These are phyloP conservation scores for Plasmopara muralis DNA, from an alignment of 352 stramenopile genomes.

Conservation along the genomic window DNA sequence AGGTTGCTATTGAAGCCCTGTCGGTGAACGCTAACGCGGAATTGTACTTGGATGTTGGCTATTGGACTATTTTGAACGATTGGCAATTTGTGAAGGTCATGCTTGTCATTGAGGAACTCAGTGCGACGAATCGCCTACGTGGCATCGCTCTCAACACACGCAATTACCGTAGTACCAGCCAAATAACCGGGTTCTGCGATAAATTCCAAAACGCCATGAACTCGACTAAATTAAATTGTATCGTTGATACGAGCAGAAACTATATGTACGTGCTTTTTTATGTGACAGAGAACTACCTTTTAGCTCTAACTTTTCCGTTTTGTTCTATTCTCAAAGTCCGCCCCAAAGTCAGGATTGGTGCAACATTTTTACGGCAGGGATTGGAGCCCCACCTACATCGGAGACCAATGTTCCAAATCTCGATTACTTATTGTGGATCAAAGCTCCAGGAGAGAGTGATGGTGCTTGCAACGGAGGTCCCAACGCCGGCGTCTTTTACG, in stretches of 20 bases:
- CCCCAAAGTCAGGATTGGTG: too few species aligned
- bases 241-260: constrained; percentile 65
- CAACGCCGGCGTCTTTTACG: constrained; percentile 47
- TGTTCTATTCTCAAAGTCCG: too few species aligned
- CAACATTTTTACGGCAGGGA: constrained; percentile 21
- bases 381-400: constrained; percentile 45
- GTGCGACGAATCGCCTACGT: constrained; percentile 31
- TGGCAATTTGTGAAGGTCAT: constrained; percentile 24
- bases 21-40: constrained; percentile 49
- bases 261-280: constrained; percentile 36
- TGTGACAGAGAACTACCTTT: constrained; percentile 42
- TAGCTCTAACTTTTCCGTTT: too few species aligned
- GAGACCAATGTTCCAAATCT: constrained; percentile 41
- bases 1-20: constrained; percentile 39
- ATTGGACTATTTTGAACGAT: constrained; percentile 40
- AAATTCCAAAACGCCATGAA: constrained; percentile 47
- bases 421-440: constrained; percentile 70
- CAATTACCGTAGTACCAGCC: constrained; percentile 49
- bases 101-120: constrained; percentile 39
- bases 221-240: constrained; percentile 37
- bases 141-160: constrained; percentile 66
- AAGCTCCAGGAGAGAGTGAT: constrained; percentile 56
- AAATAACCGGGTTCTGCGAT: constrained; percentile 37
- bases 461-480: constrained; percentile 44
- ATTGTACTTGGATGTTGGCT: constrained; percentile 59